Evolutionary conservation across 352 stramenopile species (phyloP).

Genomic region (Globisporangium sylvaticum): DNA sequence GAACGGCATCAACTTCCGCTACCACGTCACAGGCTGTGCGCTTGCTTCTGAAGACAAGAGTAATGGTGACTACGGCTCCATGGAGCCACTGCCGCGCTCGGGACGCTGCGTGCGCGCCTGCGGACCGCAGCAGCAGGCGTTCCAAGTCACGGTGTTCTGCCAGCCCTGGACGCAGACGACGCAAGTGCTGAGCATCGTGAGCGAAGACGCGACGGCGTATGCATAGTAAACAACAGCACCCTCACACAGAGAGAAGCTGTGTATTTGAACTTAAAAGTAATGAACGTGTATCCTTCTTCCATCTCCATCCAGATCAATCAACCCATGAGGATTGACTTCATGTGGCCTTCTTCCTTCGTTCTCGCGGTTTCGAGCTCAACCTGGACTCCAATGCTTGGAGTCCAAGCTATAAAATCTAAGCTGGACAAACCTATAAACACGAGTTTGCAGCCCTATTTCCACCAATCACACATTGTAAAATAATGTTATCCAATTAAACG

Average conservation of each 20-base stretch:
- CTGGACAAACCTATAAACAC: background rate
- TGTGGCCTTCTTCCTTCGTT: background rate
- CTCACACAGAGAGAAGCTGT: background rate
- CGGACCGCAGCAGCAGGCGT: constrained; percentile 20
- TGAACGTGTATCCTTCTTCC: background rate
- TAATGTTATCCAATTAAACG: background rate
- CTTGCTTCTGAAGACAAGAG: constrained; percentile 1
- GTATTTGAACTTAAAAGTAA: background rate
- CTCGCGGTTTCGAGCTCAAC: background rate
- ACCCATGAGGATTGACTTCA: background rate
- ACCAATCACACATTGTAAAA: background rate
- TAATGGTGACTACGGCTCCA: background rate
- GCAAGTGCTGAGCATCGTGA: constrained; percentile 31
- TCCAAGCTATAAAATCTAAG: background rate
- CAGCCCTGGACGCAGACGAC: constrained; percentile 45
- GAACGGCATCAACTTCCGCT: constrained; percentile 61
- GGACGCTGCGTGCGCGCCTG: constrained; percentile 22
- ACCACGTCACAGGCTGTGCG: constrained; percentile 39
- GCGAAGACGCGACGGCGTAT: constrained; percentile 2
- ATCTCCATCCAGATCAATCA: background rate
- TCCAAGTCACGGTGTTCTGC: constrained; percentile 42
- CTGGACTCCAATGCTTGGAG: too few species aligned
- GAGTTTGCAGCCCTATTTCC: background rate
- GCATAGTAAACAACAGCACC: background rate
- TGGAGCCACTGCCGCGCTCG: background rate